Conservation (phyloP, 345 rosid species). For the Populus davidiana region DNA sequence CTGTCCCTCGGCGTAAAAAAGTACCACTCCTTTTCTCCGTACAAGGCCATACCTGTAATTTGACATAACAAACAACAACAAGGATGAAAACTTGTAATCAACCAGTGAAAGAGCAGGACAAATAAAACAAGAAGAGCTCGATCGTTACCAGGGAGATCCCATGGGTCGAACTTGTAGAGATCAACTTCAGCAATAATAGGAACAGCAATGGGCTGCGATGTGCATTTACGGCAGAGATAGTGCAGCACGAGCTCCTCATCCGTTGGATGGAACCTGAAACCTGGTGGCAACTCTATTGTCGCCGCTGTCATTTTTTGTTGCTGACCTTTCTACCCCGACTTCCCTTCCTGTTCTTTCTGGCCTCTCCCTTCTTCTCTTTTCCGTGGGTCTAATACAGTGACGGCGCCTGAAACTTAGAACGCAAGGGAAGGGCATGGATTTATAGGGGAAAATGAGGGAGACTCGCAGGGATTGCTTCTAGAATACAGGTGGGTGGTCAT, state of each 20-base stretch:
- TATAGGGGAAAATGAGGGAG: slow-evolving; percentile 41
- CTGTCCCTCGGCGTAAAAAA: slow-evolving; percentile 86
- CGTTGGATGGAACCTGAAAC: slow-evolving; percentile 93
- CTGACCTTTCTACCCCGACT: slow-evolving; percentile 5
- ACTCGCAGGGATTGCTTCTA: slow-evolving; percentile 41
- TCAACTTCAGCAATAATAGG: slow-evolving; percentile 81
- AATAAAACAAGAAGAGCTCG: background rate
- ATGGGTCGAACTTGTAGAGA: slow-evolving; percentile 75
- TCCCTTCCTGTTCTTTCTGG: background rate
- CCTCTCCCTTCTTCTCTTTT: background rate
- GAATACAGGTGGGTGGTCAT: slow-evolving; percentile 43
- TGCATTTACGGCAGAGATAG: slow-evolving; percentile 79
- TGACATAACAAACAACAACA: background rate
- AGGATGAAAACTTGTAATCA: background rate
- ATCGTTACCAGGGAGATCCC: slow-evolving; percentile 82
- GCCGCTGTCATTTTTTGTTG: slow-evolving; percentile 30
- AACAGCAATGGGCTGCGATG: slow-evolving; percentile 67
- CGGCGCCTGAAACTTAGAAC: slow-evolving; percentile 66
- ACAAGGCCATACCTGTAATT: slow-evolving; percentile 57
- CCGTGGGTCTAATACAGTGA: slow-evolving; percentile 2
- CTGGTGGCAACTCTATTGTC: slow-evolving; percentile 69
- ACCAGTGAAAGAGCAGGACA: background rate
- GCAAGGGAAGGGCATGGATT: slow-evolving; percentile 34
- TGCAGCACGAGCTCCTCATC: slow-evolving; percentile 94
- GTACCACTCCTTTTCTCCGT: slow-evolving; percentile 97